Base-by-base conservation (phyloP, 345 rosid genomes). In the Rhizophora apiculata region DNA sequence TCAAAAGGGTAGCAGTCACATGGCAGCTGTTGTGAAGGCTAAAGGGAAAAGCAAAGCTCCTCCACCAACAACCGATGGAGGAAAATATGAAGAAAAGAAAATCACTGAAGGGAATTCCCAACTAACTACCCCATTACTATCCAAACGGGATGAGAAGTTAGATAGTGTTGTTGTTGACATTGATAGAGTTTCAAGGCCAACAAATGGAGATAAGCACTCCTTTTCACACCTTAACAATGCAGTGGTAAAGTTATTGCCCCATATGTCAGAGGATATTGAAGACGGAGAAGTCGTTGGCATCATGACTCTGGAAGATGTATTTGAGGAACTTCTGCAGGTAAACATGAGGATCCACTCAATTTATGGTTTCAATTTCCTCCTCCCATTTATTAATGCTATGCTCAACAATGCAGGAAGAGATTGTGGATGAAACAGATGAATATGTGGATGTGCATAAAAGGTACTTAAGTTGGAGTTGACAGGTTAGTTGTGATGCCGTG, bases 1-100 rank as follows among this genome's bases (percentile, higher is more conserved):
- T 80, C 99, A 95, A 77, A 92, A 95, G 81, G 99, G 99, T 18
- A 95, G 99, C 83, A 95, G 99, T 81, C 99, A 95, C 75, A 95
- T 95, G 99, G 99, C 99, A 29, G 99, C 99, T 72, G 96, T 95
- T 73, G 99, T 92, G 69, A 89, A 83, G 80, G 82, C 83, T 54
- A 89, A 85, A 61, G 90, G 83, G 49, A 91, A 87, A 77, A 66
- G 43, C 73, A 87, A 84, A 82, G 69, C 65, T 69, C 76, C 72
- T 79, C 80, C 69, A 20, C 72, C 80, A 21, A 70, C 79, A 49
- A 53, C 59, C 19, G 80, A 70, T 43, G 87, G 79, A 60, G 91
- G 73, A 70, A 79, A 74, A 56, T 6, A 59, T 9, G 81, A 79
- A 67, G 89, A 76, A 72, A 84, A 71, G 73, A 75, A 75, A 60